Percentiles rank a stretch among this genome's conserved stretches.
phyloP scores from a whole-genome alignment of 371 early-diverging fungal genomes.

The Mortierella sp. region DNA sequence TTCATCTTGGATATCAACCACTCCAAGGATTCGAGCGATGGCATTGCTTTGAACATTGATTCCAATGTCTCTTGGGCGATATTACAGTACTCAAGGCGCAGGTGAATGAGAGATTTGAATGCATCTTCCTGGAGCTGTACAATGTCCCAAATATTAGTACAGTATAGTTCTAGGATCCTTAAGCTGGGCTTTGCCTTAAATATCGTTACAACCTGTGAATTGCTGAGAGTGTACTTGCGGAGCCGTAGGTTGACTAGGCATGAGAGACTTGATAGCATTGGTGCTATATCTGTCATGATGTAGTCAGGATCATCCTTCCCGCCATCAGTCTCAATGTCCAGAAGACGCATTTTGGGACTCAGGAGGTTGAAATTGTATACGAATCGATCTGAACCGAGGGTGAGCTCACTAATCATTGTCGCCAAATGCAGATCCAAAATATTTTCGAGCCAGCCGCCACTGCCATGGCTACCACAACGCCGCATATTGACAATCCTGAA shows the following conservation, averaged over 20 bases:
- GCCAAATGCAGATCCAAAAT: background rate
- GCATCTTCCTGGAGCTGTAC: background rate
- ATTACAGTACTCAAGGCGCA: background rate
- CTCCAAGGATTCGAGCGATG: background rate
- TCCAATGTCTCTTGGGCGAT: background rate
- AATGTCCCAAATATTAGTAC: background rate
- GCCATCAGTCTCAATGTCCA: constrained; percentile 2
- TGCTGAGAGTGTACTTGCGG: background rate
- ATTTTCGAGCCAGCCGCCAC: background rate
- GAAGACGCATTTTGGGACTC: background rate
- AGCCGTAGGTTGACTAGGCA: background rate
- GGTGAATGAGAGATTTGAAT: background rate
- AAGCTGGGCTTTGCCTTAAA: background rate
- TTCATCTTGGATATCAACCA: background rate
- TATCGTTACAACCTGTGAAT: background rate
- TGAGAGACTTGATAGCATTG: background rate
- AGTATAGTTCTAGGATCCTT: background rate
- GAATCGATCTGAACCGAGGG: constrained; percentile 1
- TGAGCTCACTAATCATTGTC: background rate
- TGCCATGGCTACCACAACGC: background rate
- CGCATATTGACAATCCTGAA: background rate
- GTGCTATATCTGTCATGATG: background rate
- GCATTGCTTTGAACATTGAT: background rate
- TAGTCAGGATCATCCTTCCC: background rate
- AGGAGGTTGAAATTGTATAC: background rate